Conservation (phyloP, 2,329 filamentous ascomycete species). For the Exophiala alcalophila region DNA sequence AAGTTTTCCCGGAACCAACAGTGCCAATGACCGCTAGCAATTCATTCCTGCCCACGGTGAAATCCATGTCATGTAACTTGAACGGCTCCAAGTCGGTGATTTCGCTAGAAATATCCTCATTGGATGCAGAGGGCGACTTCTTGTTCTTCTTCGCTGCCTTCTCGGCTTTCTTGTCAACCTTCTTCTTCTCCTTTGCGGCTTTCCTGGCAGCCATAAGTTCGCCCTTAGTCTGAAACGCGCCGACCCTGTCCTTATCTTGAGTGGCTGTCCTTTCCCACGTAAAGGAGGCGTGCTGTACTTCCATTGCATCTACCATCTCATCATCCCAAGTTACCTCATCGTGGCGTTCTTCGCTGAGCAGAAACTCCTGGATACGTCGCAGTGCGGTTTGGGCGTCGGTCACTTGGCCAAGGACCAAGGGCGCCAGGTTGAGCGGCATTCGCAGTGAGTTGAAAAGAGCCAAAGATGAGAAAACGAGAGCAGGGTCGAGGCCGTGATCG, state of each 20-base stretch:
- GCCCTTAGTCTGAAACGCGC: constrained; percentile 32
- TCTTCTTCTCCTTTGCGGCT: constrained; percentile 47
- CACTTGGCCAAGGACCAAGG: constrained; percentile 81
- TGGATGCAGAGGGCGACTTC: constrained; percentile 32
- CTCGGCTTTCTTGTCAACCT: constrained; percentile 38
- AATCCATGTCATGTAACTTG: constrained; percentile 39
- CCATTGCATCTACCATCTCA: constrained; percentile 57
- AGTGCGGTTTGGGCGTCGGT: constrained; percentile 86
- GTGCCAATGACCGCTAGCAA: constrained; percentile 75
- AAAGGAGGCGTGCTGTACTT: constrained; percentile 70
- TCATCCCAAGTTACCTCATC: constrained; percentile 64
- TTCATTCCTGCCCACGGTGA: constrained; percentile 47
- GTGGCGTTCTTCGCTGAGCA: constrained; percentile 78
- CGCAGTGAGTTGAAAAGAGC: constrained; percentile 90
- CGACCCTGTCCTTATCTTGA: constrained; percentile 31
- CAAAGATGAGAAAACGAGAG: constrained; percentile 81
- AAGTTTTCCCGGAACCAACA: constrained; percentile 89
- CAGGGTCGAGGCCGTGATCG: constrained; percentile 67
- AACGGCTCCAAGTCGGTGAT: constrained; percentile 38
- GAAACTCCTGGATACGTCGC: constrained; percentile 80
- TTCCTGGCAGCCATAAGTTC: constrained; percentile 41
- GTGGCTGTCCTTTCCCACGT: constrained; percentile 70
- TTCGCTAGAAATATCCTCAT: constrained; percentile 29
- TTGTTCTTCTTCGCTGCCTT: constrained; percentile 32
- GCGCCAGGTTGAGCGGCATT: constrained; percentile 84